phyloP scores from a whole-genome alignment of 257 asterid species.

The Primulina huaijiensis region DNA sequence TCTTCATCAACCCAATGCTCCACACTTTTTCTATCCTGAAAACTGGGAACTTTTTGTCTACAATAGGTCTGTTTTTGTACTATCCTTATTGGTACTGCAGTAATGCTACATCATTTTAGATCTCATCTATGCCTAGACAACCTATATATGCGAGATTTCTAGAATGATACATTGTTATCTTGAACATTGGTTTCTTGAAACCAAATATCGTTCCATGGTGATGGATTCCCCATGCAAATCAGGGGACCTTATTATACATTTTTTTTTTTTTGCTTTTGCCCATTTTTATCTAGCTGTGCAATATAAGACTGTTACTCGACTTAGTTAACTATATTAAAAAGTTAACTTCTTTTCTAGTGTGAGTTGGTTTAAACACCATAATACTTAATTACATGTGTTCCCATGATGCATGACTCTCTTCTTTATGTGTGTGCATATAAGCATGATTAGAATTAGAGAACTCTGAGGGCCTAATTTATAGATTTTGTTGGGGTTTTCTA shows the following conservation, averaged over 20 bases:
- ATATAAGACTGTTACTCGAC: constrained; percentile 1
- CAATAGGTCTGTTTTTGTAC: not conserved
- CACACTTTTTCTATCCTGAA: constrained; percentile 4
- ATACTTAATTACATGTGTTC: not conserved
- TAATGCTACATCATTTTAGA: not conserved
- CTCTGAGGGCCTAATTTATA: not conserved
- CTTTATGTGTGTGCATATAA: not conserved
- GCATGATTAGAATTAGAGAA: constrained; percentile 3
- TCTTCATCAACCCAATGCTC: not conserved
- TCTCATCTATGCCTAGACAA: not conserved
- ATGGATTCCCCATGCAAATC: constrained; percentile 9
- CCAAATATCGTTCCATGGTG: constrained; percentile 8
- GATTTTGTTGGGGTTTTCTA: not conserved
- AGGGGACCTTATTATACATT: not conserved
- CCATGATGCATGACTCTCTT: constrained; percentile 9
- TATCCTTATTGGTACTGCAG: constrained; percentile 14
- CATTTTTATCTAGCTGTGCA: constrained; percentile 18
- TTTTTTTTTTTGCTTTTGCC: constrained; percentile 5
- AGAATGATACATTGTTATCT: constrained; percentile 1
- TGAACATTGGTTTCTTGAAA: constrained; percentile 3
- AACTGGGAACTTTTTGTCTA: not conserved
- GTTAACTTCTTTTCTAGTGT: not conserved
- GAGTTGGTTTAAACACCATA: not conserved
- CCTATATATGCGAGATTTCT: not conserved
- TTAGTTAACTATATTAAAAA: constrained; percentile 6